Evolutionary conservation across 140 eudicot species (phyloP).

Genomic region (Flaveria floridana): DNA sequence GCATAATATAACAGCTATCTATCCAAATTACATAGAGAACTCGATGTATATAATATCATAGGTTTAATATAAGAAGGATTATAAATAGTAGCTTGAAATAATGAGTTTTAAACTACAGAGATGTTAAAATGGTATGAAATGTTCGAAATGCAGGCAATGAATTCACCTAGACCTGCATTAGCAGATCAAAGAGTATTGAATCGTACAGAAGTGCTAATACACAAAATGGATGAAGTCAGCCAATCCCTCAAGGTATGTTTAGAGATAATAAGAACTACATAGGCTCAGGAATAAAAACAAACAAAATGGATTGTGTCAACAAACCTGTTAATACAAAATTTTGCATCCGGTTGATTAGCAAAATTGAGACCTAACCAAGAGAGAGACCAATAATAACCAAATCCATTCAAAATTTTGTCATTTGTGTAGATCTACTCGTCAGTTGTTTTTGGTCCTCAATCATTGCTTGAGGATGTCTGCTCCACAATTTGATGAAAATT

Average conservation of each 20-base stretch:
- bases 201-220: conserved; percentile 50
- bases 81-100: neutral
- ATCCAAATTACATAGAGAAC: neutral
- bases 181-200: conserved; percentile 44
- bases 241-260: conserved; percentile 57
- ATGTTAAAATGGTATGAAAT: neutral
- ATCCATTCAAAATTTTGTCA: neutral
- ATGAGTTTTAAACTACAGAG: neutral
- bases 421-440: too few species aligned
- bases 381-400: neutral
- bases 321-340: too few species aligned
- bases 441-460: neutral
- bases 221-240: conserved; percentile 64
- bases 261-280: neutral
- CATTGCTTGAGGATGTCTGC: neutral
- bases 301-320: neutral
- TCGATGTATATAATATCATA: neutral
- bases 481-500: neutral
- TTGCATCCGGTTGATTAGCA: neutral
- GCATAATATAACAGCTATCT: neutral
- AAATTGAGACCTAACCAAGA: neutral
- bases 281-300: neutral
- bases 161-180: conserved; percentile 41
- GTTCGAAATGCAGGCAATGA: conserved; percentile 34
- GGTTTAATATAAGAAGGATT: neutral